Conservation (phyloP, 1,284 basidiomycete genomes). For the Retiboletus fuscus region DNA sequence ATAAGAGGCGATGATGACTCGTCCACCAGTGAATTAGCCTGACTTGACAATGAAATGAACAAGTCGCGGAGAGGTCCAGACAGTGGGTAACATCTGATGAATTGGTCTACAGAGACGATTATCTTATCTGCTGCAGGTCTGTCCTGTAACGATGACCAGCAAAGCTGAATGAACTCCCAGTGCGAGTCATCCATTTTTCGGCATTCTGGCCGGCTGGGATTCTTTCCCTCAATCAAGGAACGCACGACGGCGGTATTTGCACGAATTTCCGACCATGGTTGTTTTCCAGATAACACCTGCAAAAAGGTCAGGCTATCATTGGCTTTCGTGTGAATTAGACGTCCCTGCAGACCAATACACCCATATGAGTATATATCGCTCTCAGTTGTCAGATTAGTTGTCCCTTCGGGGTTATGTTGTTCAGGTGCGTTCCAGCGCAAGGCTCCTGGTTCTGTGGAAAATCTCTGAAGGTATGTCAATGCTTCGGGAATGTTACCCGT, state of each 20-base stretch:
- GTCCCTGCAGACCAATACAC: background rate
- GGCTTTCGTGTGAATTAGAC: background rate
- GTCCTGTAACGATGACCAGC: too few species aligned
- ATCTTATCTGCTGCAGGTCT: too few species aligned
- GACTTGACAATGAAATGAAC: too few species aligned
- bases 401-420: background rate
- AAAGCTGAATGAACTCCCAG: background rate
- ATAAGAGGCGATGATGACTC: too few species aligned
- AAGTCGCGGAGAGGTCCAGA: too few species aligned
- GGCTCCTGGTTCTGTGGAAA: background rate
- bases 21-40: too few species aligned
- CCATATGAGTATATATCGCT: constrained; percentile 2
- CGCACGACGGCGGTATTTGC: background rate
- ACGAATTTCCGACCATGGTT: too few species aligned
- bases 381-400: background rate
- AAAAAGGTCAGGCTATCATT: background rate
- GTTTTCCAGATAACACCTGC: too few species aligned
- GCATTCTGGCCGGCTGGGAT: background rate
- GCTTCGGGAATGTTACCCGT: background rate
- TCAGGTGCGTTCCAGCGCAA: background rate
- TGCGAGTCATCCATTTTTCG: background rate
- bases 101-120: too few species aligned
- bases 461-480: too few species aligned
- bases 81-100: too few species aligned
- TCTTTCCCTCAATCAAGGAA: background rate